A percentile compares a stretch with the other conserved stretches of the same genome.
Evolutionary conservation across 306 rosid species (phyloP).

Genomic region (apple (Malus domestica)): ASM211411v1 NC_041805.1:13277501-13278000

Average conservation of each 20-base stretch:
- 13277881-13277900: slow-evolving; percentile 30
- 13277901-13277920: slow-evolving; percentile 13
- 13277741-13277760: background rate
- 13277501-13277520: slow-evolving; percentile 17
- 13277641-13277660: background rate
- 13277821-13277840: slow-evolving; percentile 99
- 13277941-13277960: slow-evolving; percentile 77
- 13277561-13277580: slow-evolving; percentile 99
- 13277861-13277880: slow-evolving; percentile 81
- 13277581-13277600: slow-evolving; percentile 98
- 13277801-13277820: slow-evolving; percentile 96
- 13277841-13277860: slow-evolving; percentile 82
- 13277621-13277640: slow-evolving; percentile 24
- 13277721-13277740: background rate
- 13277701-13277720: background rate
- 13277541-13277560: slow-evolving; percentile 95
- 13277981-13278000: slow-evolving; percentile 90
- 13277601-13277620: slow-evolving; percentile 98
- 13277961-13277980: slow-evolving; percentile 99
- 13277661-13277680: background rate
- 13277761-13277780: background rate
- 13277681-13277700: background rate
- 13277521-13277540: slow-evolving; percentile 56
- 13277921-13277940: slow-evolving; percentile 3
- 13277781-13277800: slow-evolving; percentile 21